Evolutionary conservation across 768 basidiomycete genomes (phyloP), one percentile per base, ranked within the genome.

Genomic region (Austroboletus eburneus): DNA sequence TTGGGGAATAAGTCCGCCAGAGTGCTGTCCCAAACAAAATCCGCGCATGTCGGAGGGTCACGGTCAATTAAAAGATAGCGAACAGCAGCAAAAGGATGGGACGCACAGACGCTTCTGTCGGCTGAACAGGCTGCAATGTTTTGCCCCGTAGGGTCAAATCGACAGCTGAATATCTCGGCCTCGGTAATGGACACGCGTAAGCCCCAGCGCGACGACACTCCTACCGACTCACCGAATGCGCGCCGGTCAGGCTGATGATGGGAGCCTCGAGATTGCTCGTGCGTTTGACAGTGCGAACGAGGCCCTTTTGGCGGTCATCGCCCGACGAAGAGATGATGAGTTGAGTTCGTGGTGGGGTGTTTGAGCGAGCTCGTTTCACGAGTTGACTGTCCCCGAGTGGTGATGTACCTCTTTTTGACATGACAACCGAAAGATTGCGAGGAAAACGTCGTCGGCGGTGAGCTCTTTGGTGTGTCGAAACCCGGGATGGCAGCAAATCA

Each of bases 261-360:
- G 96, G 96, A 35, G 93, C 92, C 57, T 91, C 86, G 33, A 98
- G 77, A 55, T 79, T 85, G 68, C 89, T 92, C n/a, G 96, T 99
- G 38, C 96, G 77, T 64, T 90, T 87, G 22, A 98, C 80, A 20
- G 80, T 86, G 52, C 93, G 77, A 51, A 95, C 75, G 43, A 93
- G 79, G 18, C 83, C 88, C 62, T 89, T 88, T 65, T 76, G 79
- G 42, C 81, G 74, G 50, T 86, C 83, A 59, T 90, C 82, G 45
- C 78, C 77, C 1, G 85, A 84, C 27, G 27, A 27, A 0, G 90
- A 91, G 30, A 91, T 90, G 32, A 77, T 77, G 40, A 92, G 79
- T 58, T 91, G 86, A 56, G 75, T 85, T 67, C 78, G 45, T 64
- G 78, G 45, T 62, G 78, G 56, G 57, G 78, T 57, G 64, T 71